Conservation (phyloP, 331 rosid genomes). For the Dryas integrifolia region DNA sequence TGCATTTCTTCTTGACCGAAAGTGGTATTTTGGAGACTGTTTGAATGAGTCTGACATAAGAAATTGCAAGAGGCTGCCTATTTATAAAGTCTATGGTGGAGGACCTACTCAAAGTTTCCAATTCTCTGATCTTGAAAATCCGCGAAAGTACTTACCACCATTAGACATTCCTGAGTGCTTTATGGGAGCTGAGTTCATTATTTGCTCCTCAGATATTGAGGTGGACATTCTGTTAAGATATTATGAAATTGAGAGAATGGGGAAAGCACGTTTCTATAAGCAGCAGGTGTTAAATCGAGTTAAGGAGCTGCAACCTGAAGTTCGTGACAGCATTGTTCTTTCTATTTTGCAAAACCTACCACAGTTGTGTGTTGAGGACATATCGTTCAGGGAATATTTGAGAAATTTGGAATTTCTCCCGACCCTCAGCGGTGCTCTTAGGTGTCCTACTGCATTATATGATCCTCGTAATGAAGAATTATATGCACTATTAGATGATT, state of each 20-base stretch:
- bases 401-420: conserved; percentile 75
- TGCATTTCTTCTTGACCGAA: conserved; percentile 74
- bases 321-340: conserved; percentile 76
- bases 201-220: conserved; percentile 58
- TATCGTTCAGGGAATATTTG: conserved; percentile 62
- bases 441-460: conserved; percentile 67
- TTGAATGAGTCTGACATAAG: conserved; percentile 53
- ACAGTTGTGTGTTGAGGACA: conserved; percentile 74
- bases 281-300: conserved; percentile 60
- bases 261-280: conserved; percentile 71
- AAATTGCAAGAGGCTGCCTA: conserved; percentile 72
- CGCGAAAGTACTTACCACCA: conserved; percentile 82
- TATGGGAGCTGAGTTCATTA: conserved; percentile 72
- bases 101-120: conserved; percentile 50
- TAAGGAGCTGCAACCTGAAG: conserved; percentile 68
- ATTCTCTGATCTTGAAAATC: conserved; percentile 76
- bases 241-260: conserved; percentile 83
- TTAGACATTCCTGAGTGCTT: conserved; percentile 64
- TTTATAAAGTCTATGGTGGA: conserved; percentile 61
- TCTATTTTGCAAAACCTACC: conserved; percentile 76
- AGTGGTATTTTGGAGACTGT: conserved; percentile 77
- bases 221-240: conserved; percentile 69
- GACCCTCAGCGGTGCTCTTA: conserved; percentile 57
- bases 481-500: conserved; percentile 70
- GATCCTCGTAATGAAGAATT: conserved; percentile 90